Evolutionary conservation across 257 asterid species (phyloP).

Genomic region (Fraxinus cuspidata): DNA sequence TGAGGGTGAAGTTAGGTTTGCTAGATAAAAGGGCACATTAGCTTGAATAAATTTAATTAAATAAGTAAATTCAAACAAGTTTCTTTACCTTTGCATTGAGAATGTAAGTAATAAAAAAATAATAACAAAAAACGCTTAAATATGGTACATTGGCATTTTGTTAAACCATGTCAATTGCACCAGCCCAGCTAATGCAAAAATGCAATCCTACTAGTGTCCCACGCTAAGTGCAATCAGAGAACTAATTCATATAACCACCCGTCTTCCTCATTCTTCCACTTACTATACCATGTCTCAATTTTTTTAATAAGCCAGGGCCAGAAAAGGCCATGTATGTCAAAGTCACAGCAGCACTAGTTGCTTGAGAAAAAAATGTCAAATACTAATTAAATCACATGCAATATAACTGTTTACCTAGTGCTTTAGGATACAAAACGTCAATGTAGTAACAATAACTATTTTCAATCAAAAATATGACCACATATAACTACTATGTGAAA

Average conservation of each 20-base stretch:
- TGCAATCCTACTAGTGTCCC: not conserved
- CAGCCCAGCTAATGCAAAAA: not conserved
- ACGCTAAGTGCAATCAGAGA: not conserved
- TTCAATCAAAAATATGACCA: not conserved
- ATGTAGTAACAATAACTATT: not conserved
- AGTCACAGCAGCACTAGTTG: constrained; percentile 3
- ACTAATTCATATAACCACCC: not conserved
- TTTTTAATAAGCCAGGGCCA: not conserved
- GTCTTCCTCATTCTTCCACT: not conserved
- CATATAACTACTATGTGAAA: not conserved
- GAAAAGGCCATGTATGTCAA: not conserved
- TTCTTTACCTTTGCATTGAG: not conserved
- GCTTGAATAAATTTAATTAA: not conserved
- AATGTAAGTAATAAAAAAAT: not conserved
- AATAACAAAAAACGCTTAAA: not conserved
- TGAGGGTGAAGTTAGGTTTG: not conserved
- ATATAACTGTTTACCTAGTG: not conserved
- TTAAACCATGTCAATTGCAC: not conserved
- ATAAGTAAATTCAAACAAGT: not conserved
- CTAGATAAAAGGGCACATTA: not conserved
- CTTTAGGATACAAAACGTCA: not conserved
- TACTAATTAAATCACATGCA: not conserved
- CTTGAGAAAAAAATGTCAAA: not conserved
- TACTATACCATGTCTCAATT: not conserved
- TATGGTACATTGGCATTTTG: not conserved